phyloP scores from a whole-genome alignment of 257 asterid species.

The Schizonepeta tenuifolia region DNA sequence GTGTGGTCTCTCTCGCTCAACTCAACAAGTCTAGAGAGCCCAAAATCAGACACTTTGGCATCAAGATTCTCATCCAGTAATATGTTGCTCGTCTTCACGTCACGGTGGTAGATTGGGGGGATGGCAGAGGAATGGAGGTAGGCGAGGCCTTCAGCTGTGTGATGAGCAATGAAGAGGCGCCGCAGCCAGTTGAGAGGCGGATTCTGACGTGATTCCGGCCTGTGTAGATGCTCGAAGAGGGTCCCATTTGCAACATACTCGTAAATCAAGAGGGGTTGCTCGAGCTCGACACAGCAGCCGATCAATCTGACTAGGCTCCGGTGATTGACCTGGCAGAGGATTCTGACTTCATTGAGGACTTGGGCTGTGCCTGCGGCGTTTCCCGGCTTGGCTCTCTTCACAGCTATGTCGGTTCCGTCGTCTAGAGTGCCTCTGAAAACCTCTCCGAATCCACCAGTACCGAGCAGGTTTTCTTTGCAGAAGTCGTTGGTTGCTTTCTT shows the following conservation, averaged over 20 bases:
- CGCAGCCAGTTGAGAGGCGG: constrained; percentile 50
- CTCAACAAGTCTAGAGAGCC: constrained; percentile 57
- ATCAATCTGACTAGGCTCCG: constrained; percentile 53
- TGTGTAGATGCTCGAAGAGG: constrained; percentile 59
- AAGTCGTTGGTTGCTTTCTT: constrained; percentile 62
- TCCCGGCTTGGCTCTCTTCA: constrained; percentile 62
- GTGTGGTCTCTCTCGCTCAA: constrained; percentile 51
- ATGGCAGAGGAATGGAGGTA: constrained; percentile 61
- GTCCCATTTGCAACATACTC: constrained; percentile 59
- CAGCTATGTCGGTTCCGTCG: constrained; percentile 53
- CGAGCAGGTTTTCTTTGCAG: constrained; percentile 50
- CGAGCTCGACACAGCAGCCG: constrained; percentile 68
- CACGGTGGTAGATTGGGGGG: constrained; percentile 65
- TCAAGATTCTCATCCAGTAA: constrained; percentile 56
- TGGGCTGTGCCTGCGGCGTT: constrained; percentile 56
- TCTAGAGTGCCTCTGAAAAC: constrained; percentile 63
- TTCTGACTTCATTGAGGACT: constrained; percentile 62
- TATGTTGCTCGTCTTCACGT: constrained; percentile 62
- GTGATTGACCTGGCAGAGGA: constrained; percentile 66
- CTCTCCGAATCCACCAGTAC: constrained; percentile 69
- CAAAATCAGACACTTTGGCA: constrained; percentile 64
- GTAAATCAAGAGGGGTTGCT: constrained; percentile 55
- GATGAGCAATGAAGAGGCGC: constrained; percentile 52
- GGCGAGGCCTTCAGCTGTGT: constrained; percentile 54
- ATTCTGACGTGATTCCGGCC: constrained; percentile 24